A percentile compares a stretch with the other conserved stretches of the same genome.
These are phyloP conservation scores for Uromyces viciae-fabae DNA, from an alignment of 1,284 basidiomycete genomes.

Conservation along the genomic window DNA sequence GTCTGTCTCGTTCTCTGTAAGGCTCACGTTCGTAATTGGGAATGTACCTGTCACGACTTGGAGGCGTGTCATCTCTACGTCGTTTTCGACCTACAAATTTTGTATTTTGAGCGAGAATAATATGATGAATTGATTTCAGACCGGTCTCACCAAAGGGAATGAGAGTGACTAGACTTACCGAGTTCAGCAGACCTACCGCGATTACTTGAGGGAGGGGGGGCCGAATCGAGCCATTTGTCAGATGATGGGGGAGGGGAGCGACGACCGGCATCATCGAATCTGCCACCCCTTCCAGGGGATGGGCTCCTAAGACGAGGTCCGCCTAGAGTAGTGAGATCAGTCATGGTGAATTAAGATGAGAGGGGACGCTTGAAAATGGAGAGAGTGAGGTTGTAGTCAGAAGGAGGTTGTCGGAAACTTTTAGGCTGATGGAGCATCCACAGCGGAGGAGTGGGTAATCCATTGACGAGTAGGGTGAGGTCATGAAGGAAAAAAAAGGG, in stretches of 20 bases:
- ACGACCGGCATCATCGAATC: constrained; percentile 39
- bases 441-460: too few species aligned
- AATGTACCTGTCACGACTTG: constrained; percentile 42
- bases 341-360: not conserved
- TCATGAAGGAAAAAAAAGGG: too few species aligned
- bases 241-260: constrained; percentile 25
- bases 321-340: not conserved
- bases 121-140: not conserved
- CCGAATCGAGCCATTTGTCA: constrained; percentile 3
- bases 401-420: not conserved
- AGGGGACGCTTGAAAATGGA: not conserved
- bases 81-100: constrained; percentile 43
- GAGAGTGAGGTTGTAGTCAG: not conserved
- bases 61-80: constrained; percentile 35
- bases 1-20: constrained; percentile 32
- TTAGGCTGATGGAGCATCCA: too few species aligned
- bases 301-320: constrained; percentile 32
- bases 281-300: constrained; percentile 40
- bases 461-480: too few species aligned
- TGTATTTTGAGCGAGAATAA: too few species aligned
- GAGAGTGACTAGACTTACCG: constrained; percentile 7
- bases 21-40: constrained; percentile 46
- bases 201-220: not conserved
- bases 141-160: too few species aligned
- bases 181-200: constrained; percentile 34